Evolutionary conservation across 2,329 filamentous ascomycete species (phyloP), one percentile per base, ranked within the genome.

Genomic region (Alternaria infectoria): DNA sequence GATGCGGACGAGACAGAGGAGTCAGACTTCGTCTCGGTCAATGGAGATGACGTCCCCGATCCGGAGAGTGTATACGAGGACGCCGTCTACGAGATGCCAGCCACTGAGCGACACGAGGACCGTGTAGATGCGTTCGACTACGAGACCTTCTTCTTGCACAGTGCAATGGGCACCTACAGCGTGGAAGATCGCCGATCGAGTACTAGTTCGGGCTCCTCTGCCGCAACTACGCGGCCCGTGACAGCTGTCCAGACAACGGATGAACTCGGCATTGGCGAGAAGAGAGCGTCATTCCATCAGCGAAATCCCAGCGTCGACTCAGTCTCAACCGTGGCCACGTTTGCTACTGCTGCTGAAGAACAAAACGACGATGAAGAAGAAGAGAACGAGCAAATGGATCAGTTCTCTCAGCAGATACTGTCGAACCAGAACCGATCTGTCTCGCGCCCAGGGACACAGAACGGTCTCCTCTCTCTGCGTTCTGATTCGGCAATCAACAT

Each of bases 41-140:
- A 79, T 68, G 68, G 74, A 65, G 70, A 77, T 0, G 13, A 54
- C 4, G 73, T 74, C 10, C 51, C 44, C 12, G 69, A 57, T 28
- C 69, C 64, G 11, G 70, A 74, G 15, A 83, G 80, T 60, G 75
- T 83, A 15, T 84, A 83, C 64, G 81, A 83, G 69, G 83, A 84
- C 61, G 81, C 82, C n/a, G 76, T 74, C 8, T 79, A 79, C 65
- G 71, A 81, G 54, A 76, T 76, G 72, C 70, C 77, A 4, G 68
- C 71, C 25, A 72, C 75, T 6, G 79, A 76, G 57, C 93, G 93
- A 0, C 95, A 98, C 74, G 95, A 98, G 81, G 93, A 97, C 78
- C 91, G 95, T 19, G 90, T 94, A 69, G 95, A 98, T 79, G 94
- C 94, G 1, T 98, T 98, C 74, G 95, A 98, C 78, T 98, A 98